Conservation (phyloP, 2,329 filamentous ascomycete species). For the Lasiodiplodia citricola region DNA sequence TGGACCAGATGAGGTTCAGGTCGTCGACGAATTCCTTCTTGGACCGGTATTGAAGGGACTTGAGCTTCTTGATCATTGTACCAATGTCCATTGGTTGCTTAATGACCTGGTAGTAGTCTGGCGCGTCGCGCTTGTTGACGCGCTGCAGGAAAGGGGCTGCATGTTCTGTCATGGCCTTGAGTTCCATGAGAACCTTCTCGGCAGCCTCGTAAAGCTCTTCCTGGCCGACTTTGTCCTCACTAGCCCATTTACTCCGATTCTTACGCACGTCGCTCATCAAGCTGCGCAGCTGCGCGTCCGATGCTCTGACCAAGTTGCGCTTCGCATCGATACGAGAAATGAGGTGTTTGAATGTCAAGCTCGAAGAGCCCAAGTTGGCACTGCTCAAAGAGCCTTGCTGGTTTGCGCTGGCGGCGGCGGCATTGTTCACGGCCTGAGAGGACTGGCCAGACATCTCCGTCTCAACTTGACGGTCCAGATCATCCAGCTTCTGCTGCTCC, state of each 20-base stretch:
- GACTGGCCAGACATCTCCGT: slow-evolving; percentile 80
- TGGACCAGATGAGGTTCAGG: slow-evolving; percentile 94
- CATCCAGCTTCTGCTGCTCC: slow-evolving; percentile 95
- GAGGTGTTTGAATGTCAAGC: slow-evolving; percentile 93
- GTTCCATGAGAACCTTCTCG: slow-evolving; percentile 94
- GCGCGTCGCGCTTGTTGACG: slow-evolving; percentile 96
- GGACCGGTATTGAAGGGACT: slow-evolving; percentile 60
- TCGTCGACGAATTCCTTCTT: slow-evolving; percentile 96
- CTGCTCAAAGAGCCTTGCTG: slow-evolving; percentile 90
- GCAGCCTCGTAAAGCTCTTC: slow-evolving; percentile 97
- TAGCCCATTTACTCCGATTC: slow-evolving; percentile 98
- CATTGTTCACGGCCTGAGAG: slow-evolving; percentile 59
- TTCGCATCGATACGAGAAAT: slow-evolving; percentile 95
- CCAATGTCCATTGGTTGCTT: slow-evolving; percentile 98
- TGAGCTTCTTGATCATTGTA: slow-evolving; percentile 97
- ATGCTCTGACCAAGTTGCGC: slow-evolving; percentile 85
- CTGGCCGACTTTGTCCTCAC: slow-evolving; percentile 95
- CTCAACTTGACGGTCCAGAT: slow-evolving; percentile 94
- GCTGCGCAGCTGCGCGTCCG: slow-evolving; percentile 87
- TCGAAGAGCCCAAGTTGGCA: slow-evolving; percentile 93
- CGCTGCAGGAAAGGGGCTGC: slow-evolving; percentile 93
- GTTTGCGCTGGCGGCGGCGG: slow-evolving; percentile 57
- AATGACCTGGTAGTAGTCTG: slow-evolving; percentile 92
- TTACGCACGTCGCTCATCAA: slow-evolving; percentile 98
- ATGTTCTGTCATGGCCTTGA: slow-evolving; percentile 97